phyloP scores from a whole-genome alignment of 768 basidiomycete species.

The Suillus brevipes region DNA sequence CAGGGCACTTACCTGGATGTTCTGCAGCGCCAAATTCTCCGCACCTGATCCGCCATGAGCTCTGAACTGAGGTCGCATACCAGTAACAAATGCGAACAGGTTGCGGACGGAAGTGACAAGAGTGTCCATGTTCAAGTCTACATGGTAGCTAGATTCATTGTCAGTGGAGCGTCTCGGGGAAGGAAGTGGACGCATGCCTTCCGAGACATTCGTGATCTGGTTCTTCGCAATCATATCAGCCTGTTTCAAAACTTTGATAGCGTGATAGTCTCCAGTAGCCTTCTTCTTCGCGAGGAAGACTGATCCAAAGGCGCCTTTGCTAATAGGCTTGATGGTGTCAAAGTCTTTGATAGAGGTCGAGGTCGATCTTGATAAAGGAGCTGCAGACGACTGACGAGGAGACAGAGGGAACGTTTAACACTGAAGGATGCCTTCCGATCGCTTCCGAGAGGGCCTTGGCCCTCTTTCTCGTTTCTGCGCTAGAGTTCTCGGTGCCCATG shows the following conservation, averaged over 20 bases:
- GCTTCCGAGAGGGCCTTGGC: slow-evolving; percentile 86
- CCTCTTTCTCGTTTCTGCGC: slow-evolving; percentile 76
- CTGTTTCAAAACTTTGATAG: slow-evolving; percentile 99
- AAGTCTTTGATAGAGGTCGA: slow-evolving; percentile 98
- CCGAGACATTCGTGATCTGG: slow-evolving; percentile 99
- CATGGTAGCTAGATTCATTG: slow-evolving; percentile 68
- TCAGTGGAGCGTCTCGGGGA: not conserved
- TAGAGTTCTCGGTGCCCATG: slow-evolving; percentile 98
- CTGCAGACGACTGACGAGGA: slow-evolving; percentile 79
- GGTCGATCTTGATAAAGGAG: slow-evolving; percentile 74
- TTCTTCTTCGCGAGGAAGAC: slow-evolving; percentile 99
- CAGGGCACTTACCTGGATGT: slow-evolving; percentile 70
- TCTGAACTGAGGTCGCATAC: slow-evolving; percentile 69
- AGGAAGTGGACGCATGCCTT: slow-evolving; percentile 55
- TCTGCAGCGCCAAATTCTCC: slow-evolving; percentile 96
- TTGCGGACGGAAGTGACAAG: slow-evolving; percentile 82
- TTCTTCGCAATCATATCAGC: slow-evolving; percentile 99
- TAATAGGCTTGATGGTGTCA: slow-evolving; percentile 98
- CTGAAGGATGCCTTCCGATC: slow-evolving; percentile 76
- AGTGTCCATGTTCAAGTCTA: slow-evolving; percentile 94
- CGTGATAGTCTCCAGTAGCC: slow-evolving; percentile 96
- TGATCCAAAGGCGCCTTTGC: slow-evolving; percentile 97
- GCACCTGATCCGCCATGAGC: slow-evolving; percentile 83
- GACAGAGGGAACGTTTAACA: slow-evolving; percentile 64
- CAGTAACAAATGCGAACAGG: slow-evolving; percentile 83